Evolutionary conservation across 176 grass and related monocot species (phyloP).

Genomic region (Oryza glumipatula): DNA sequence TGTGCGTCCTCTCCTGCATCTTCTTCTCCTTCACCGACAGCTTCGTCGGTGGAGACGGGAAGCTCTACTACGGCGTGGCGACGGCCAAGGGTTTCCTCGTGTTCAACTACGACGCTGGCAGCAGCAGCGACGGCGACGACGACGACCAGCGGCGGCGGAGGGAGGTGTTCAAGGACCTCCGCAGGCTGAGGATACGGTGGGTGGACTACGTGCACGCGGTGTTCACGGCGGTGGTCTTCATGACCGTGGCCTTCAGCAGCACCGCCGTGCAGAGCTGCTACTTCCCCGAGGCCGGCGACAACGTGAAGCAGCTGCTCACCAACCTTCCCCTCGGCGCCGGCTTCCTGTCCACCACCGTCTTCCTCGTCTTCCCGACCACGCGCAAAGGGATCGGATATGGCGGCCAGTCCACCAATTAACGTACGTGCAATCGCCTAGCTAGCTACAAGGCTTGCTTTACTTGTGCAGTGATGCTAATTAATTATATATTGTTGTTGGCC

Average conservation of each 20-base stretch:
- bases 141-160: not conserved
- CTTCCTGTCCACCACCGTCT: conserved; percentile 49
- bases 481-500: no score
- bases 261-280: conserved; percentile 50
- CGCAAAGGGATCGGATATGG: conserved; percentile 57
- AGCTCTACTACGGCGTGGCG: conserved; percentile 64
- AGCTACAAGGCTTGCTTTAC: not conserved
- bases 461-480: not conserved
- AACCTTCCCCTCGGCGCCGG: conserved; percentile 57
- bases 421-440: not conserved
- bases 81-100: conserved; percentile 50
- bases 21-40: conserved; percentile 73
- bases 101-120: conserved; percentile 36
- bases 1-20: conserved; percentile 42
- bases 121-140: not conserved
- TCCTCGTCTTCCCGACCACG: conserved; percentile 52
- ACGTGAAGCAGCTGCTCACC: conserved; percentile 51
- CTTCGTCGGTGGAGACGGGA: conserved; percentile 49
- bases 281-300: conserved; percentile 35
- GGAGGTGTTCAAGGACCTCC: conserved; percentile 16
- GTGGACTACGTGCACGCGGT: conserved; percentile 54
- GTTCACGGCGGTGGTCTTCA: conserved; percentile 51
- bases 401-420: conserved; percentile 5
- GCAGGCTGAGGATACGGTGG: conserved; percentile 37
- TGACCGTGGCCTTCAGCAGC: conserved; percentile 51